Conservation (phyloP, 192 early-diverging fungal species). For the Entophlyctis luteolus region DNA sequence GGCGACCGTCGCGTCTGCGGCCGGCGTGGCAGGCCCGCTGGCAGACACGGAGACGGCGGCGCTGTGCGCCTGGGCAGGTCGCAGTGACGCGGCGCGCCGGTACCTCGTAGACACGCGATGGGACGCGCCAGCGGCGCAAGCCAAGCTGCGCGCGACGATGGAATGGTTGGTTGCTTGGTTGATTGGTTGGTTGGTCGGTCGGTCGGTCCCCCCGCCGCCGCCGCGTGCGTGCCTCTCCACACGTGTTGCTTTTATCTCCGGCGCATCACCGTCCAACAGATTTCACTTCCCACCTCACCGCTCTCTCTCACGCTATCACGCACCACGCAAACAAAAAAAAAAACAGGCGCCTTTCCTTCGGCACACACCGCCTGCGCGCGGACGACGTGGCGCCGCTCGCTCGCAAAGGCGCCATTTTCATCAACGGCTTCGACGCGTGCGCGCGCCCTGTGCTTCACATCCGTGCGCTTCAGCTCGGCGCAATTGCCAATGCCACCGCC, state of each 20-base stretch:
- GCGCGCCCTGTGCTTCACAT: constrained; percentile 73
- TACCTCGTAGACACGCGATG: constrained; percentile 72
- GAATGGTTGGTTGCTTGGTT: neutral
- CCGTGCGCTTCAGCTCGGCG: no score
- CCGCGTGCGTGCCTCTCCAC: no score
- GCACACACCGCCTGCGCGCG: neutral
- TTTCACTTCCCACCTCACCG: constrained; percentile 66
- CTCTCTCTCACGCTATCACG: no score
- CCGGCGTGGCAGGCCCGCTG: no score
- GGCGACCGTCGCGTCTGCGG: no score
- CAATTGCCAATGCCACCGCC: no score
- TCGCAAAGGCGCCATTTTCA: constrained; percentile 84
- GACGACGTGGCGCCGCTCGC: constrained; percentile 73
- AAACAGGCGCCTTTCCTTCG: no score
- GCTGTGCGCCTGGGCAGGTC: neutral
- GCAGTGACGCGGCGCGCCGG: constrained; percentile 24
- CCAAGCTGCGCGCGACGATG: neutral
- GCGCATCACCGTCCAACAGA: constrained; percentile 60
- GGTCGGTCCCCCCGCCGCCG: constrained; percentile 48
- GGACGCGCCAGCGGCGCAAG: constrained; percentile 14
- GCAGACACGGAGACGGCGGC: no score
- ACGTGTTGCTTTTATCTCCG: no score
- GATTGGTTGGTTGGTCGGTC: no score
- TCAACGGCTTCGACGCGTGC: constrained; percentile 72
- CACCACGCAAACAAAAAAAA: no score